phyloP scores from a whole-genome alignment of 495 filamentous ascomycete genomes.

The Hamigera avellanea region DNA sequence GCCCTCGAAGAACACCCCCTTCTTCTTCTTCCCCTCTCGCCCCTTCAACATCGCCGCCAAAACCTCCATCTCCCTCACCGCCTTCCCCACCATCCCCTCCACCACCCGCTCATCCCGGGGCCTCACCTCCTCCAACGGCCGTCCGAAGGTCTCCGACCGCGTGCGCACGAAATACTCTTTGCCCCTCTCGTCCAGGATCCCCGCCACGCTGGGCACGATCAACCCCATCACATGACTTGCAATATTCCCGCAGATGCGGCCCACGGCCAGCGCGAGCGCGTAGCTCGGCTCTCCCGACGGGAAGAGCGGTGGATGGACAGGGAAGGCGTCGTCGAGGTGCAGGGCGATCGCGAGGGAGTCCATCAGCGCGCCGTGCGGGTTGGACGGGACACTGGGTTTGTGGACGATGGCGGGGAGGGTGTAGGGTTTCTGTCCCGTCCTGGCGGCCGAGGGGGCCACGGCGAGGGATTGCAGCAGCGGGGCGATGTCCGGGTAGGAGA shows the following conservation, averaged over 20 bases:
- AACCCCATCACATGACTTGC: not conserved
- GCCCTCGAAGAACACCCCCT: constrained; percentile 18
- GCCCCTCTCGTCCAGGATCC: constrained; percentile 17
- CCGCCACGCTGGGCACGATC: constrained; percentile 13
- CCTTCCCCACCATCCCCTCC: constrained; percentile 5
- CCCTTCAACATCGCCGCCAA: constrained; percentile 15
- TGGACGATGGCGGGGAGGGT: constrained; percentile 30
- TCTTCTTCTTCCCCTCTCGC: constrained; percentile 14
- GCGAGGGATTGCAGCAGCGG: constrained; percentile 16
- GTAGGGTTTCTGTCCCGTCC: constrained; percentile 8
- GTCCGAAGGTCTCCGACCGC: constrained; percentile 16
- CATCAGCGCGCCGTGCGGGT: constrained; percentile 20
- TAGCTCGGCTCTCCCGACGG: constrained; percentile 23
- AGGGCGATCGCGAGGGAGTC: constrained; percentile 27
- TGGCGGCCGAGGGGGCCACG: constrained; percentile 13
- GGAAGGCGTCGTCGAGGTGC: constrained; percentile 24
- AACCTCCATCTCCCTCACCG: constrained; percentile 7
- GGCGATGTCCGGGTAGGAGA: constrained; percentile 31
- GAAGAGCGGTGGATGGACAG: constrained; percentile 11
- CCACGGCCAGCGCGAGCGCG: constrained; percentile 12
- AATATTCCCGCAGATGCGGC: too few species aligned
- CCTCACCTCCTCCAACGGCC: constrained; percentile 11
- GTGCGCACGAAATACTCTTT: constrained; percentile 21
- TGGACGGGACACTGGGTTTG: constrained; percentile 13
- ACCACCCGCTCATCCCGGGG: constrained; percentile 5